Base-by-base conservation (phyloP, 352 stramenopile species). In the Aphanomyces cochlioides region DNA sequence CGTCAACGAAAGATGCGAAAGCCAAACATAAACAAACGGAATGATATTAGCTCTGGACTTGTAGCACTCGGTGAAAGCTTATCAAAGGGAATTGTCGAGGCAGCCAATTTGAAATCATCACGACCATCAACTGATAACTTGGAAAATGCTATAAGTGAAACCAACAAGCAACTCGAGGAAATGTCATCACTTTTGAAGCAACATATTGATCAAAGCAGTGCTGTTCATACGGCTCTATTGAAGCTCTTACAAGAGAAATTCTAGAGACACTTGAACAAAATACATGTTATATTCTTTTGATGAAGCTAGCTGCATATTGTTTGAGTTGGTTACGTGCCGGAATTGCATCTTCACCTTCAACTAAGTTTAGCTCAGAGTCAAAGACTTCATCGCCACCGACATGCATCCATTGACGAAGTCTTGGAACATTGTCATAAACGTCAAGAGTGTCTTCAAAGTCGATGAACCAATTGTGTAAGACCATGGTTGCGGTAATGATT, bases 391-490 rank as follows among this genome's bases (percentile, higher is more conserved):
- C 58, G 34, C 58, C 58, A 15, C 43, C 58, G n/a, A 66, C 34
- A 28, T 59, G 43, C 58, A 66, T 66, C 58, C 58, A 66, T 66
- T 2, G 13, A 53, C 13, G 13, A 15, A 57, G 58, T 59, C 19
- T 15, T 59, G 38, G 38, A 59, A 21, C 2, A 28, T 66, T 21
- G 28, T 21, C 12, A 15, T 53, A 12, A 19, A 15, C 28, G 54
- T 57, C 58, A 59, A 53, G 28, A 50, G 13, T 37, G 54, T 53
- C 45, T 53, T 53, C n/a, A n/a, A 59, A 56, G 57, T 61, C 56
- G 17, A 61, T 36, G 13, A 66, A 59, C 13, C 58, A 50, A 53
- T 66, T 66, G 58, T 66, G 13, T 10, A 66, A 28, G 34, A 66
- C 58, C 10, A 66, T 17, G n/a, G 58, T 66, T 53, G 13, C 38